Base-by-base conservation (phyloP, 208 protist genomes). In the Trypanosoma boissoni region DNA sequence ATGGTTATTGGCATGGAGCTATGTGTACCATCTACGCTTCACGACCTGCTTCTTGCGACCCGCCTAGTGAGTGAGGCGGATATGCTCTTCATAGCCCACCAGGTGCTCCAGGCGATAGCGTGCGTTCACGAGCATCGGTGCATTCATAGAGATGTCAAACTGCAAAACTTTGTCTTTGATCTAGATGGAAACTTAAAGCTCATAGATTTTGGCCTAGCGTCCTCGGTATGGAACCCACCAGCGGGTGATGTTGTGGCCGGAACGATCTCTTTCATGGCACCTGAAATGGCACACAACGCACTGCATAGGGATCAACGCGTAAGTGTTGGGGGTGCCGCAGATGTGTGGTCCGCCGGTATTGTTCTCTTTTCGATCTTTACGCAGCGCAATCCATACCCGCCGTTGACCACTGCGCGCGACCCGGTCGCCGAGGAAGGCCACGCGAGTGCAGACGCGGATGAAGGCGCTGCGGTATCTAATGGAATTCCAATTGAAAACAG, bases 131-230 rank as follows among this genome's bases (percentile, higher is more conserved):
- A 72, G 39, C 76, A 88, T 50, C 78, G 76, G 18, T 93, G 88
- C 71, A 86, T 95, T 50, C 89, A 97, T 72, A 82, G 89, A 55
- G 92, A 97, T 54, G 68, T 97, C 51, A 96, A 97, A 68, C 76
- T 91, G 46, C 81, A 97, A 73, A 96, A 96, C 74, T 92, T 88
- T 65, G 83, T 97, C 1, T 93, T 97, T 66, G 86, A 95, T 57
- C 58, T 83, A 21, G 80, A 90, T 46, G 88, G 92, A 10, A 89
- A 96, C 50, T 60, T 94, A 12, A 91, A 91, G 59, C 72, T 97
- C 26, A 96, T 95, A 54, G 89, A 96, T 72, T 97, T 95, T 77
- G 92, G 92, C 4, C 77, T 97, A 1, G 75, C 92, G 7, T 86
- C 78, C 49, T 83, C 52, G 36, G 70, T 77, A 3, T 74, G 85